Evolutionary conservation across 805 yeast species (phyloP).

Genomic region (Candida montana): DNA sequence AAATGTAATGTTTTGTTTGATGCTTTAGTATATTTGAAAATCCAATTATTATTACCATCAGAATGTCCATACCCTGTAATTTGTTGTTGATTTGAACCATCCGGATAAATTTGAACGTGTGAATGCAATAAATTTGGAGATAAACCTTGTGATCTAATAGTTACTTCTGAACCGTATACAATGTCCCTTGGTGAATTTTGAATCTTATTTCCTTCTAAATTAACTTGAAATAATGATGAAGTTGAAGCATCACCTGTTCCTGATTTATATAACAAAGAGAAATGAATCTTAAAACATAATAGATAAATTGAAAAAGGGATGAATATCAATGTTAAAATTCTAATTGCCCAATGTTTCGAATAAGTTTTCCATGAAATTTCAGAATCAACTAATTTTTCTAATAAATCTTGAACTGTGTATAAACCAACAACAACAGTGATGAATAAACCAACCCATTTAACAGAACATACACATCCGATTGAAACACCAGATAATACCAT

Average conservation of each 20-base stretch:
- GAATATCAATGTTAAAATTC: slow-evolving; percentile 61
- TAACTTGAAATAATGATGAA: slow-evolving; percentile 85
- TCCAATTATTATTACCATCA: slow-evolving; percentile 69
- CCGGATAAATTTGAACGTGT: slow-evolving; percentile 70
- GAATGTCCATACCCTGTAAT: slow-evolving; percentile 74
- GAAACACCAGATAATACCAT: slow-evolving; percentile 56
- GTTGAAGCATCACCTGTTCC: slow-evolving; percentile 95
- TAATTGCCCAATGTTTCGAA: slow-evolving; percentile 62
- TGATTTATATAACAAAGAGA: slow-evolving; percentile 62
- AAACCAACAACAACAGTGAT: slow-evolving; percentile 57
- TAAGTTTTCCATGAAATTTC: slow-evolving; percentile 32
- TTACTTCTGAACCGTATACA: slow-evolving; percentile 45
- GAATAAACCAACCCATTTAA: slow-evolving; percentile 81
- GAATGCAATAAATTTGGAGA: slow-evolving; percentile 82
- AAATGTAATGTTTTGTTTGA: slow-evolving; percentile 27
- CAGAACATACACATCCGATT: slow-evolving; percentile 79
- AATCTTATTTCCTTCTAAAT: slow-evolving; percentile 63
- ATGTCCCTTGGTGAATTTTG: slow-evolving; percentile 65
- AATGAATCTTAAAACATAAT: slow-evolving; percentile 75
- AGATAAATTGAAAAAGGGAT: slow-evolving; percentile 70
- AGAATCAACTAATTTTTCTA: slow-evolving; percentile 34
- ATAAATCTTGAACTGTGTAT: slow-evolving; percentile 50
- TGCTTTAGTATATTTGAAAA: slow-evolving; percentile 53
- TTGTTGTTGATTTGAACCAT: slow-evolving; percentile 74
- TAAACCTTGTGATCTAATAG: slow-evolving; percentile 59